These are phyloP conservation scores for Curvularia verruculosa DNA, from an alignment of 2,329 filamentous ascomycete genomes.

Conservation along the genomic window DNA sequence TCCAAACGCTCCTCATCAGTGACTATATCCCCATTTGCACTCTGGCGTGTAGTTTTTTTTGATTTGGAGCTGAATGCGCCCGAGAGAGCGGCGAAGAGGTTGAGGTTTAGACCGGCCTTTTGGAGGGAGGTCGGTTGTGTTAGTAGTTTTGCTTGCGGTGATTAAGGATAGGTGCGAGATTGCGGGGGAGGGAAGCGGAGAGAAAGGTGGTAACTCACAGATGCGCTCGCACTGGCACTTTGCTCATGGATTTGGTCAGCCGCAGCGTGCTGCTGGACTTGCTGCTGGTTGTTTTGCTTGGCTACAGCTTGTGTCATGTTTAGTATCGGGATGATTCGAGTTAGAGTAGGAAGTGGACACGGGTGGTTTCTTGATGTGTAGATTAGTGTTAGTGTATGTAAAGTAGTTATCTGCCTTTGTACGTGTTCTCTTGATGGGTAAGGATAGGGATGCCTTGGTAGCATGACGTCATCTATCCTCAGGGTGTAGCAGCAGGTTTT, in stretches of 20 bases:
- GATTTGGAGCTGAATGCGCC: slow-evolving; percentile 39
- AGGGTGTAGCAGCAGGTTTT: slow-evolving; percentile 14
- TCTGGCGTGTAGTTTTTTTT: slow-evolving; percentile 40
- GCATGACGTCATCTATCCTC: slow-evolving; percentile 29
- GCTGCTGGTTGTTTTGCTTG: slow-evolving; percentile 24
- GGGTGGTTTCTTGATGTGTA: background rate
- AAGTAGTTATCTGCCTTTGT: background rate
- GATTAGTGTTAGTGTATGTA: background rate
- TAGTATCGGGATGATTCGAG: background rate
- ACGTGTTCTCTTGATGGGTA: background rate
- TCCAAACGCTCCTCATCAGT: slow-evolving; percentile 35
- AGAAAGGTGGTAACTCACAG: slow-evolving; percentile 21
- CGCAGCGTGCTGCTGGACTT: slow-evolving; percentile 29
- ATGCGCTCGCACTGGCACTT: slow-evolving; percentile 40
- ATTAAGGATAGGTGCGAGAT: too few relatives aligned
- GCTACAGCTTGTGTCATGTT: slow-evolving; percentile 33
- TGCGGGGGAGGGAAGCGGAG: too few relatives aligned
- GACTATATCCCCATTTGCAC: slow-evolving; percentile 33
- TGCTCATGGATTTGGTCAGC: slow-evolving; percentile 38
- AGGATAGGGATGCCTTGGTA: slow-evolving; percentile 10
- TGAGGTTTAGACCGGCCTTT: slow-evolving; percentile 43
- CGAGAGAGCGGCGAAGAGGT: slow-evolving; percentile 44
- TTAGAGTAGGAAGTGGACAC: background rate
- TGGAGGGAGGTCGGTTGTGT: too few relatives aligned
- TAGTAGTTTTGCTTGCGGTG: too few relatives aligned